phyloP scores from a whole-genome alignment of 2,329 filamentous ascomycete genomes.

The Alternaria sp. region DNA sequence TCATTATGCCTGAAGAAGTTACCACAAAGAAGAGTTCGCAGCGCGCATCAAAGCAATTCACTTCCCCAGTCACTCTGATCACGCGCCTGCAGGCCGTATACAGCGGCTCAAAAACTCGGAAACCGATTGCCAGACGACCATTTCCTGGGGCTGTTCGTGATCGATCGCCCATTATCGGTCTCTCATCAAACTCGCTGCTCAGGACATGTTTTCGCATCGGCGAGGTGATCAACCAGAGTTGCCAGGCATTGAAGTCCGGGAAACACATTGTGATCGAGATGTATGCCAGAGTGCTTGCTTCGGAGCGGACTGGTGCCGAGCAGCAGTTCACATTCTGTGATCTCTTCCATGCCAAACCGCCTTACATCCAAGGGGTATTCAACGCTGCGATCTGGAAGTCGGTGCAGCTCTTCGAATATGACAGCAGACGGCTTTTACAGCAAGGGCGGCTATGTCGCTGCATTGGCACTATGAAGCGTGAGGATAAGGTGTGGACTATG shows the following conservation, averaged over 20 bases:
- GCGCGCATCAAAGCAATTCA: conserved; percentile 25
- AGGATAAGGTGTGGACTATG: conserved; percentile 55
- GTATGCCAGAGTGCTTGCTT: conserved; percentile 68
- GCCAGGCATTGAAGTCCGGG: conserved; percentile 57
- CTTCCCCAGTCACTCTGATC: conserved; percentile 36
- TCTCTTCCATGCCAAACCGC: conserved; percentile 66
- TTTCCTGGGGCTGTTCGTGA: conserved; percentile 62
- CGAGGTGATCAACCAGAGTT: conserved; percentile 64
- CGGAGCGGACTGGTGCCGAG: conserved; percentile 62
- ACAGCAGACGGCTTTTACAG: conserved; percentile 57
- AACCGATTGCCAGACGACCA: conserved; percentile 60
- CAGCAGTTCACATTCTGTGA: conserved; percentile 73
- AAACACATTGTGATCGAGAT: conserved; percentile 66
- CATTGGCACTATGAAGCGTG: conserved; percentile 59
- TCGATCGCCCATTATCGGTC: conserved; percentile 63
- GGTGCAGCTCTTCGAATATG: conserved; percentile 57
- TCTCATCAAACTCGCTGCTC: conserved; percentile 59
- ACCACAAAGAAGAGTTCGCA: neutral
- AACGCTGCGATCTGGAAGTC: conserved; percentile 56
- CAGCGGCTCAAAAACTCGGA: conserved; percentile 21
- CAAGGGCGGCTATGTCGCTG: conserved; percentile 57
- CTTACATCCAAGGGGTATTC: conserved; percentile 60
- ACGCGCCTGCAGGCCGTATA: conserved; percentile 26
- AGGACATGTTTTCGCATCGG: conserved; percentile 71
- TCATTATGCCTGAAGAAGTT: neutral